Conservation (phyloP, 2,329 filamentous ascomycete genomes). For the Fusarium staphyleae region DNA sequence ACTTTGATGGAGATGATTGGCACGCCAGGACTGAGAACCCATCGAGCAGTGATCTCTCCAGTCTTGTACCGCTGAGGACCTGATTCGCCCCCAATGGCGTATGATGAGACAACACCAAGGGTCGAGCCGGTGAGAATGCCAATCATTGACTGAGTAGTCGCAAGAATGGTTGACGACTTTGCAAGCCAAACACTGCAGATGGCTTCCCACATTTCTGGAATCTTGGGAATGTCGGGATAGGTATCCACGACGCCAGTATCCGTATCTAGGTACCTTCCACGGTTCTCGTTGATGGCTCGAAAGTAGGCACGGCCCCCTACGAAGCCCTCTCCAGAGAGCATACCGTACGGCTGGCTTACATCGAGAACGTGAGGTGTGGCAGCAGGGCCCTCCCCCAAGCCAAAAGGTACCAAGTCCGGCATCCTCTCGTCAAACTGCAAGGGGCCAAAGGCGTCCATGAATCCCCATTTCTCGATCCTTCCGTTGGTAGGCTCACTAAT, state of each 20-base stretch:
- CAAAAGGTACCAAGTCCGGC: constrained; percentile 76
- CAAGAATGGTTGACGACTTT: constrained; percentile 76
- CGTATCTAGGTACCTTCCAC: constrained; percentile 75
- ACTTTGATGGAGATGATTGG: constrained; percentile 85
- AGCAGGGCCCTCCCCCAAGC: constrained; percentile 78
- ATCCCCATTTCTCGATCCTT: constrained; percentile 83
- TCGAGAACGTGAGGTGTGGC: constrained; percentile 89
- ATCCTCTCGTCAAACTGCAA: constrained; percentile 80
- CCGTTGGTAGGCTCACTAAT: constrained; percentile 79
- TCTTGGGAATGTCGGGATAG: constrained; percentile 76
- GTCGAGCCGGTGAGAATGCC: constrained; percentile 87
- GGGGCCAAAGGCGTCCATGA: constrained; percentile 76
- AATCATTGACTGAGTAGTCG: constrained; percentile 76
- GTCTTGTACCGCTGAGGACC: constrained; percentile 69
- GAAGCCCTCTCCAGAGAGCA: constrained; percentile 85
- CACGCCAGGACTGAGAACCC: constrained; percentile 90
- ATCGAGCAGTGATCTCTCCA: constrained; percentile 85
- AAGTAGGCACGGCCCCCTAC: constrained; percentile 84
- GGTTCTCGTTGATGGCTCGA: constrained; percentile 74
- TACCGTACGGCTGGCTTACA: constrained; percentile 83
- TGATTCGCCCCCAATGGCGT: constrained; percentile 70
- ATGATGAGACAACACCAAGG: constrained; percentile 81
- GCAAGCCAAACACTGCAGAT: constrained; percentile 88
- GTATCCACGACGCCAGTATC: constrained; percentile 67
- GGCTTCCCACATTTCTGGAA: constrained; percentile 73